Conservation (phyloP, 2,329 filamentous ascomycete genomes). For the Fusarium torreyae region DNA sequence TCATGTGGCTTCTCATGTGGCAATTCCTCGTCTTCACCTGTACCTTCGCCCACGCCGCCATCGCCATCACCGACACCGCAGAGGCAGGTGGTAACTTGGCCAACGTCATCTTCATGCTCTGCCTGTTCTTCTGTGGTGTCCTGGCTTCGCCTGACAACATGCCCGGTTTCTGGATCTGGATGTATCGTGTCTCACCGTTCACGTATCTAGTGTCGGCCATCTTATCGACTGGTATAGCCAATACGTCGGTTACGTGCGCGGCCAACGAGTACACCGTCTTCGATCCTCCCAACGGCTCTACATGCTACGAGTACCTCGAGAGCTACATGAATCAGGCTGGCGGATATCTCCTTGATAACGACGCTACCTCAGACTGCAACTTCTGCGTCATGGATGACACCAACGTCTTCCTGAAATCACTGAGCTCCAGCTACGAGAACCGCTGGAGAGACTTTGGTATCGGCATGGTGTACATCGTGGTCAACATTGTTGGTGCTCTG, state of each 20-base stretch:
- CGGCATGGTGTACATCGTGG: constrained; percentile 67
- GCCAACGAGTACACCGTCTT: constrained; percentile 76
- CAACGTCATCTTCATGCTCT: constrained; percentile 75
- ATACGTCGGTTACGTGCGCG: constrained; percentile 64
- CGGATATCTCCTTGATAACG: constrained; percentile 68
- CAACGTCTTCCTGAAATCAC: constrained; percentile 57
- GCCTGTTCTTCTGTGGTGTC: constrained; percentile 76
- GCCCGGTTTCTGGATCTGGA: constrained; percentile 81
- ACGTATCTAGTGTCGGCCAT: constrained; percentile 52
- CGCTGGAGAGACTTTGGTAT: constrained; percentile 73
- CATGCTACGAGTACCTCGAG: constrained; percentile 70
- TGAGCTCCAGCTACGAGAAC: constrained; percentile 64
- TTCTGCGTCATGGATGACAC: constrained; percentile 61
- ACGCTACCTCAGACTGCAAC: constrained; percentile 63
- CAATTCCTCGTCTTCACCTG: constrained; percentile 77
- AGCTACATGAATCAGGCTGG: constrained; percentile 61
- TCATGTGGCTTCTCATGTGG: constrained; percentile 78
- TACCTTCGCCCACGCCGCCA: constrained; percentile 76
- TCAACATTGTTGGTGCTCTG: constrained; percentile 67
- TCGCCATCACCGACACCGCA: constrained; percentile 74
- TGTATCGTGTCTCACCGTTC: constrained; percentile 77
- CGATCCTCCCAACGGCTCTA: constrained; percentile 67
- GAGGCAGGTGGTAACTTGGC: constrained; percentile 79
- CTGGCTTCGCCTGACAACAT: constrained; percentile 71
- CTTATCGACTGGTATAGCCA: constrained; percentile 50